Base-by-base conservation (phyloP, 106 monocot genomes). In the Allium fistulosum region DNA sequence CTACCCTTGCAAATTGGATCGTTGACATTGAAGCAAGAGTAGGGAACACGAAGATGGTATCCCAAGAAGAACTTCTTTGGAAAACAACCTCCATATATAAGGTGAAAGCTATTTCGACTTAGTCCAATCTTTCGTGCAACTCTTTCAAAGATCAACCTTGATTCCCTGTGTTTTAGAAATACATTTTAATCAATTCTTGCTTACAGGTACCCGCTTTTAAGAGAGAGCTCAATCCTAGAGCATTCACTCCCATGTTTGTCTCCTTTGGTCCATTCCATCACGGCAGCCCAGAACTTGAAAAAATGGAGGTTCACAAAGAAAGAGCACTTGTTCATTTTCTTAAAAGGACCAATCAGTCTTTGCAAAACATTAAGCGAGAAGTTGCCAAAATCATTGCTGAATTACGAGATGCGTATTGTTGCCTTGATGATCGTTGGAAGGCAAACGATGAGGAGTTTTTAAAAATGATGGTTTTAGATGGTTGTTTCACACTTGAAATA, bases 401-500 rank as follows among this genome's bases (percentile, higher is more conserved):
- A 45, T 46, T 69, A 14, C 7, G 9, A 46, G 69, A 57, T n/a
- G 27, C 55, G 3, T 69, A 69, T 10, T 26, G 11, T 7, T 37
- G 37, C 37, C 37, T 37, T 37, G 37, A 37, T 5, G 4, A 37
- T 37, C 5, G 37, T 2, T 37, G 37, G 37, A 37, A 37, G 37
- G 5, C 37, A 4, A 46, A 56, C 10, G 37, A 37, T 5, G 37
- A 37, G 37, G 37, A 37, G 5, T 37, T 37, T 37, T 37, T 37
- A 37, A 37, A 72, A 55, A 58, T 76, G 8, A 67, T 80, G 71
- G 53, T 80, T 8, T 1, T 49, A 2, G 80, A 80, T 17, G 80
- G 80, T 0, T 76, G 80, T 28, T 80, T 80, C 61, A 75, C 75
- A 75, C 63, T 81, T 10, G 80, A 76, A 58, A 56, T 81, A 11